Percentiles rank a stretch among this genome's conserved stretches.
phyloP scores from a whole-genome alignment of 768 basidiomycete genomes.

The Mycena haematopus region DNA sequence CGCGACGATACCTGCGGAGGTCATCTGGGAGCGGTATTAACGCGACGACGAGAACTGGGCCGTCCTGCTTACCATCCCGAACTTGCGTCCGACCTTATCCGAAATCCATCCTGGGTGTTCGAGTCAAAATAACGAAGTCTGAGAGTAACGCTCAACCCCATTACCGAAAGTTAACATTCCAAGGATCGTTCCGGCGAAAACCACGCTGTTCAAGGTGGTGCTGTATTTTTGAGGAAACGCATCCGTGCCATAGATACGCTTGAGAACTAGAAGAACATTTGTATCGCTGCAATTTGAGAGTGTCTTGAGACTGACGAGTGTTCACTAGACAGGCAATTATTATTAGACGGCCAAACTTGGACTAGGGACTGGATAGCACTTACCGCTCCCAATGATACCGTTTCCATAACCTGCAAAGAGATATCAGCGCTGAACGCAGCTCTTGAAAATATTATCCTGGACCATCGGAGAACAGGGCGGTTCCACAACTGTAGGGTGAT shows the following conservation, averaged over 20 bases:
- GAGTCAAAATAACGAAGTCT: conserved; percentile 2
- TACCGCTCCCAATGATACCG: conserved; percentile 78
- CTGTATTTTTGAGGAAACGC: conserved; percentile 64
- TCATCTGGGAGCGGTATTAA: conserved; percentile 57
- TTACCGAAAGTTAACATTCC: conserved; percentile 82
- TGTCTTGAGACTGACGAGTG: conserved; percentile 53
- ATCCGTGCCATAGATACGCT: conserved; percentile 68
- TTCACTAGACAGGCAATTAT: conserved; percentile 59
- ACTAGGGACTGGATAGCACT: conserved; percentile 35
- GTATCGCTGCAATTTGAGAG: not conserved
- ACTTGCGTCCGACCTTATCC: conserved; percentile 87
- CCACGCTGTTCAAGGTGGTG: conserved; percentile 68
- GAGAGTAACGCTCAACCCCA: conserved; percentile 10
- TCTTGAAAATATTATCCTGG: conserved; percentile 3
- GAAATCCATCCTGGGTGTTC: conserved; percentile 63
- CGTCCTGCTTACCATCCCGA: conserved; percentile 75
- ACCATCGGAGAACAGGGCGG: conserved; percentile 90
- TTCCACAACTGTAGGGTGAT: conserved; percentile 67
- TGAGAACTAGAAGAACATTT: conserved; percentile 59
- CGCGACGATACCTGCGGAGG: conserved; percentile 82
- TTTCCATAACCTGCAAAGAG: conserved; percentile 75
- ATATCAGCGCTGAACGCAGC: conserved; percentile 2
- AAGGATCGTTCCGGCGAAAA: conserved; percentile 86
- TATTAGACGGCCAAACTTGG: conserved; percentile 1
- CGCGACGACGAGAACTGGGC: not conserved